phyloP scores from a whole-genome alignment of 192 early-diverging fungal genomes.

The Backusella psychrophila region DNA sequence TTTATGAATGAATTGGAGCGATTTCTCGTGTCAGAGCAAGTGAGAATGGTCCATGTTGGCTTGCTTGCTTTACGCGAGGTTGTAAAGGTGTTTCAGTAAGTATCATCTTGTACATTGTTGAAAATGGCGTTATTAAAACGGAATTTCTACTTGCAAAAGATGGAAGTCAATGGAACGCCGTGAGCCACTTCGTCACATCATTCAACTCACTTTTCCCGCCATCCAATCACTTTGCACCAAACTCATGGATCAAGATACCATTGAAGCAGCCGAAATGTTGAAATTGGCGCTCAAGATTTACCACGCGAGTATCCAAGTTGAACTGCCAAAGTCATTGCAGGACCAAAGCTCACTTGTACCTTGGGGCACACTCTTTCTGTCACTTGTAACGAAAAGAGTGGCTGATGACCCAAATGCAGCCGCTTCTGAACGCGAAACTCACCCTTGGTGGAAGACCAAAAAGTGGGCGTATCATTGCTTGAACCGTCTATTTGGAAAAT shows the following conservation, averaged over 20 bases:
- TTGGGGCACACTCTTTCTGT: constrained; percentile 89
- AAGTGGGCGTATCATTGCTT: constrained; percentile 93
- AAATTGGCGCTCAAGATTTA: constrained; percentile 86
- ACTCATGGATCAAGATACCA: constrained; percentile 54
- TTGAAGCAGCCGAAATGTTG: constrained; percentile 80
- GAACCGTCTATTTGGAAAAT: constrained; percentile 75
- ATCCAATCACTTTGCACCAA: constrained; percentile 72
- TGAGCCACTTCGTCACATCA: constrained; percentile 65
- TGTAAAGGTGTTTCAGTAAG: constrained; percentile 74
- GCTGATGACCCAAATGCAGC: constrained; percentile 44
- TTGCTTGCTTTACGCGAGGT: constrained; percentile 76
- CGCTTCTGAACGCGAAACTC: constrained; percentile 61
- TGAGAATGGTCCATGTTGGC: constrained; percentile 68
- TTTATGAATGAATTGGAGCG: constrained; percentile 66
- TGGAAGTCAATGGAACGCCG: constrained; percentile 64
- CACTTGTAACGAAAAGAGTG: constrained; percentile 67
- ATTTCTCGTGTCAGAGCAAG: constrained; percentile 62
- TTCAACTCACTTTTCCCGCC: constrained; percentile 71
- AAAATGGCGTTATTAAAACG: too few species aligned
- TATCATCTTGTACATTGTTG: too few species aligned
- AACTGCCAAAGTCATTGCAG: constrained; percentile 61
- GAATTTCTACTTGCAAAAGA: constrained; percentile 12
- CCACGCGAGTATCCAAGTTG: constrained; percentile 63
- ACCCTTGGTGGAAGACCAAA: constrained; percentile 89
- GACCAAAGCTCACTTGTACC: constrained; percentile 67